phyloP scores from a whole-genome alignment of 2,329 filamentous ascomycete species.

The Paradendryphiella salina region DNA sequence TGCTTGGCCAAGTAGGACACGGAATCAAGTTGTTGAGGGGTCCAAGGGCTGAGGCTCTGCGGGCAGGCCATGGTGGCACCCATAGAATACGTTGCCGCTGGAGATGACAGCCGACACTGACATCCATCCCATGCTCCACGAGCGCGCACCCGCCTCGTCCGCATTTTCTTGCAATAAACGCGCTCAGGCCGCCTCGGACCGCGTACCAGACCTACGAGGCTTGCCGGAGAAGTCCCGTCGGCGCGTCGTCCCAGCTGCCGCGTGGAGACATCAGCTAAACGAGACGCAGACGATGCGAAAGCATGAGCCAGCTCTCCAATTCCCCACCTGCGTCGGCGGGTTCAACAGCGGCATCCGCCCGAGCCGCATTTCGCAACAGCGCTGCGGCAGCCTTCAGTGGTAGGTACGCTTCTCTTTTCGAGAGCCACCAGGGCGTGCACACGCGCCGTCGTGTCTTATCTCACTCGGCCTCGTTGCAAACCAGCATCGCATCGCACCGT shows the following conservation, averaged over 20 bases:
- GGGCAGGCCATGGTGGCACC: conserved; percentile 3
- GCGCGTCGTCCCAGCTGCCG: conserved; percentile 1
- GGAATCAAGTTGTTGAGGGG: not conserved
- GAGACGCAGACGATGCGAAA: conserved; percentile 7
- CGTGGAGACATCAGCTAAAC: conserved; percentile 12
- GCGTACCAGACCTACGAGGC: not conserved
- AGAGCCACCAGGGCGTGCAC: not conserved
- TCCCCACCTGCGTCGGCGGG: conserved; percentile 26
- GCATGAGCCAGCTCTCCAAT: conserved; percentile 19
- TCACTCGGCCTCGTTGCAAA: conserved; percentile 5
- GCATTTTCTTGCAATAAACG: not conserved
- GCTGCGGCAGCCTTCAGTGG: conserved; percentile 49
- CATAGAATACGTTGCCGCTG: not conserved
- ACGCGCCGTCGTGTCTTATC: conserved; percentile 3
- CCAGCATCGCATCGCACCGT: not conserved
- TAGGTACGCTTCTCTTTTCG: conserved; percentile 25
- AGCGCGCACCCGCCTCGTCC: not conserved
- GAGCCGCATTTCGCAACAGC: conserved; percentile 42
- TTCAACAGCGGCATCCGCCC: conserved; percentile 38
- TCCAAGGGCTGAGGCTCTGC: conserved; percentile 11
- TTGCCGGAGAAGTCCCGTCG: conserved; percentile 6
- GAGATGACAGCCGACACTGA: too few relatives aligned
- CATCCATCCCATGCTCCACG: not conserved
- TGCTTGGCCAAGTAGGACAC: not conserved
- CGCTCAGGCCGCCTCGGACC: too few relatives aligned